A percentile compares a stretch with the other conserved stretches of the same genome.
Conservation (phyloP, 2,329 filamentous ascomycete genomes). For the Diaporthe sp. region DNA sequence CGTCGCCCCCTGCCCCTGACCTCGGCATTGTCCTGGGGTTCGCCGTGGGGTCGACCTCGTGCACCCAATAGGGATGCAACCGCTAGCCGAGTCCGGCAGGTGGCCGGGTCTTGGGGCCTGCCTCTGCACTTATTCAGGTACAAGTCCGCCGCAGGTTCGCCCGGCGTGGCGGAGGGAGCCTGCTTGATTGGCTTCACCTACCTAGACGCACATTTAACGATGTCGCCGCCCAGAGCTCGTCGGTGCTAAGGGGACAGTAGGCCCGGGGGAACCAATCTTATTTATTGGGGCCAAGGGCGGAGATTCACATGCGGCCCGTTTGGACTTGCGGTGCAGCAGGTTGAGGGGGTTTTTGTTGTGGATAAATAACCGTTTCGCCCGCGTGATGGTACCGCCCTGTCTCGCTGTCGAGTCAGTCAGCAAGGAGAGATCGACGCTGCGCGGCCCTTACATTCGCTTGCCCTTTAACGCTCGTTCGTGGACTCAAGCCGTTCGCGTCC, state of each 20-base stretch:
- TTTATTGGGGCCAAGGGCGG: constrained; percentile 11
- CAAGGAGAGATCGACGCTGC: constrained; percentile 1
- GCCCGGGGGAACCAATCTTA: background rate
- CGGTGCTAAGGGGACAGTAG: constrained; percentile 10
- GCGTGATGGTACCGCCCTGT: constrained; percentile 3
- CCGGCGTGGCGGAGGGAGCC: background rate
- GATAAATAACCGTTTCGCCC: constrained; percentile 23
- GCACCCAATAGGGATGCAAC: constrained; percentile 5
- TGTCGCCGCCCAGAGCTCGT: constrained; percentile 23
- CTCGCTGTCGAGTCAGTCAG: constrained; percentile 9
- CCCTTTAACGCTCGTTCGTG: background rate
- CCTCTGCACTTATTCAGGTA: constrained; percentile 10
- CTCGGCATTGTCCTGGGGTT: constrained; percentile 15
- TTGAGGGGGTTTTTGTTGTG: constrained; percentile 1
- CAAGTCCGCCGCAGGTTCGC: constrained; percentile 26
- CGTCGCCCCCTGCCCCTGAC: background rate
- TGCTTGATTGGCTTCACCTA: background rate
- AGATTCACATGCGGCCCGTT: constrained; percentile 8
- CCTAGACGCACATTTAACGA: background rate
- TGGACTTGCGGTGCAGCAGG: background rate
- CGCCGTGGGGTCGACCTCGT: background rate
- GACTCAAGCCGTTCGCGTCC: background rate
- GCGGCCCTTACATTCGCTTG: background rate
- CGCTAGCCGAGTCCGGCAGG: constrained; percentile 20
- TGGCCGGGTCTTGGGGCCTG: constrained; percentile 21